These are phyloP conservation scores for Fusarium sulawesiense DNA, from an alignment of 2,329 filamentous ascomycete species.

Conservation along the genomic window DNA sequence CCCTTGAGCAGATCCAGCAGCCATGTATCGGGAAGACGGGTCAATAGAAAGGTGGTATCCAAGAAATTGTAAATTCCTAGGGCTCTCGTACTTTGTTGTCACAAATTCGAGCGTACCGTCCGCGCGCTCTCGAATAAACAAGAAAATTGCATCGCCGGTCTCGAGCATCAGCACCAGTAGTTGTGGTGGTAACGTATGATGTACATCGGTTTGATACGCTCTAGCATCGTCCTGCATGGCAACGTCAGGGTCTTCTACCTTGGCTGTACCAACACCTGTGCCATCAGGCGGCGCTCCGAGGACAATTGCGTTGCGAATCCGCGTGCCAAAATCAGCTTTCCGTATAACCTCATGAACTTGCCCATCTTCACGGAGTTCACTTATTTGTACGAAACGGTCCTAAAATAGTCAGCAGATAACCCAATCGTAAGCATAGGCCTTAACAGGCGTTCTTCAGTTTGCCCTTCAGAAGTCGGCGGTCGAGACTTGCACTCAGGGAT, in stretches of 20 bases:
- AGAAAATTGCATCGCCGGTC: constrained; percentile 78
- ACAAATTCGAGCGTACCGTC: constrained; percentile 69
- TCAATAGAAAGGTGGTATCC: constrained; percentile 80
- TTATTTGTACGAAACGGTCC: constrained; percentile 85
- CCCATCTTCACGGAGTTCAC: constrained; percentile 75
- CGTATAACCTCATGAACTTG: constrained; percentile 80
- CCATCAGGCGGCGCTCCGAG: constrained; percentile 66
- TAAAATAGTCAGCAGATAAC: constrained; percentile 47
- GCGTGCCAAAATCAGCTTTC: constrained; percentile 81
- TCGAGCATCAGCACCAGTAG: constrained; percentile 81
- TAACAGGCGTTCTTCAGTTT: background rate
- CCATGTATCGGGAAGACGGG: constrained; percentile 75
- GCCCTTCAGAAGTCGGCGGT: constrained; percentile 2
- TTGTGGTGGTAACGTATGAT: constrained; percentile 74
- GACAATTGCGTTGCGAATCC: constrained; percentile 82
- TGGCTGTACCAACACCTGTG: constrained; percentile 45
- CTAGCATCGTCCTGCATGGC: constrained; percentile 50
- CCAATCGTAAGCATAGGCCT: background rate
- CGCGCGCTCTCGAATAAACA: constrained; percentile 68
- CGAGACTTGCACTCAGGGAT: background rate
- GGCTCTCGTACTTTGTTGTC: constrained; percentile 68
- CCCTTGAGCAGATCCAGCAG: constrained; percentile 76
- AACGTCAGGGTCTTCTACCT: constrained; percentile 56
- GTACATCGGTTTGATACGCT: constrained; percentile 5
- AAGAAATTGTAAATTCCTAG: constrained; percentile 67